Percentiles rank a stretch among this genome's conserved stretches.
phyloP scores from a whole-genome alignment of 2,329 filamentous ascomycete species.

The Colletotrichum lentis region DNA sequence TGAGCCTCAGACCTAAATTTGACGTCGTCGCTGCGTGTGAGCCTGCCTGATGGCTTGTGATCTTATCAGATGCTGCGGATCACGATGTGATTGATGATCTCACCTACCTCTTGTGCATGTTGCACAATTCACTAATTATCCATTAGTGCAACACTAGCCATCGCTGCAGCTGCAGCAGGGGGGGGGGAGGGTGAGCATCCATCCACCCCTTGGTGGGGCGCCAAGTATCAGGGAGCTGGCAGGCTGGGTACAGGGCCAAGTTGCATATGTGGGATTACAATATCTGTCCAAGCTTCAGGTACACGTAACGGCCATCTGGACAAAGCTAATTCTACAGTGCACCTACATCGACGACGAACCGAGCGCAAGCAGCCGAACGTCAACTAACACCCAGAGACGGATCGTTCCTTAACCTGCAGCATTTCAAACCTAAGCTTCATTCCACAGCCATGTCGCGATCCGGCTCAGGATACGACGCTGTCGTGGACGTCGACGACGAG shows the following conservation, averaged over 20 bases:
- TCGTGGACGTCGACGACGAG: slow-evolving; percentile 97
- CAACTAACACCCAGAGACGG: not conserved
- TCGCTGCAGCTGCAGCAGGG: not conserved
- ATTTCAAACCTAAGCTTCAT: not conserved
- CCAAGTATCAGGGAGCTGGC: slow-evolving; percentile 14
- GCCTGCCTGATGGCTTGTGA: not conserved
- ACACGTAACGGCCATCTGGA: slow-evolving; percentile 7
- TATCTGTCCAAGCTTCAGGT: slow-evolving; percentile 43
- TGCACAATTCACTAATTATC: slow-evolving; percentile 8
- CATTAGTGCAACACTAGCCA: slow-evolving; percentile 13
- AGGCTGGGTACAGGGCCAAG: slow-evolving; percentile 20
- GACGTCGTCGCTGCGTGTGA: slow-evolving; percentile 1
- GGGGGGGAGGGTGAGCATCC: not conserved
- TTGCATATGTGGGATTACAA: slow-evolving; percentile 42
- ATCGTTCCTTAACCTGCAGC: not conserved
- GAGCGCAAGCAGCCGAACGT: not conserved
- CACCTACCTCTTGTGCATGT: not conserved
- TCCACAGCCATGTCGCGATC: slow-evolving; percentile 69
- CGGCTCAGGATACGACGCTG: slow-evolving; percentile 87
- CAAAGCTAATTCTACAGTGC: not conserved
- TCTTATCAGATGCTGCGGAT: not conserved
- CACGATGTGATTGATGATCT: not conserved
- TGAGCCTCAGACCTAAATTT: slow-evolving; percentile 32
- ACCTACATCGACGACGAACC: slow-evolving; percentile 3
- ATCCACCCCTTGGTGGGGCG: not conserved